Evolutionary conservation across 371 early-diverging fungal genomes (phyloP).

Genomic region (Batkoa obscura): DNA sequence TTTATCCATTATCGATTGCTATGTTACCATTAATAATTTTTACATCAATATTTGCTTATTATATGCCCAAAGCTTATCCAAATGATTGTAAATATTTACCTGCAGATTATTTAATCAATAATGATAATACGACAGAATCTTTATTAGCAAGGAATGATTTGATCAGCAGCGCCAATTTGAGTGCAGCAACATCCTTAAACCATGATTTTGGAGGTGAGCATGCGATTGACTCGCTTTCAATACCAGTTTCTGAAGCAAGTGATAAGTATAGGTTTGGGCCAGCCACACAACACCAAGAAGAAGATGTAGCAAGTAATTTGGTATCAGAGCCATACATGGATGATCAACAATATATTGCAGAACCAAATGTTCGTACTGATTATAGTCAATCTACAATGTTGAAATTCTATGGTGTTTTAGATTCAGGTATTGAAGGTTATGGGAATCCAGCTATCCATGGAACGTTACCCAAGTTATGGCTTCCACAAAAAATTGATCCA

Average conservation of each 20-base stretch:
- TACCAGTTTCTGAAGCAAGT: neutral
- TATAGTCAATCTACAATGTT: slow-evolving; percentile 58
- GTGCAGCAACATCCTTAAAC: neutral
- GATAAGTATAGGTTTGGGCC: neutral
- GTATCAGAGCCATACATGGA: slow-evolving; percentile 14
- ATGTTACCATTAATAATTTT: slow-evolving; percentile 26
- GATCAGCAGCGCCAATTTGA: neutral
- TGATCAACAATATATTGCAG: slow-evolving; percentile 49
- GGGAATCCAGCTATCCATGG: slow-evolving; percentile 50
- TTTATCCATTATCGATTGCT: slow-evolving; percentile 21
- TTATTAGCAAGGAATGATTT: neutral
- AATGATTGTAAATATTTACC: slow-evolving; percentile 23
- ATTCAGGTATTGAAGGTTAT: slow-evolving; percentile 51
- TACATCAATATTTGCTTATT: slow-evolving; percentile 24
- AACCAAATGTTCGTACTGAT: slow-evolving; percentile 30
- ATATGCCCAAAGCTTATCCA: slow-evolving; percentile 28
- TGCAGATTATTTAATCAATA: slow-evolving; percentile 8
- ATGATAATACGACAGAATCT: neutral
- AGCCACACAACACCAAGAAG: neutral
- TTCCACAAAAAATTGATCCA: slow-evolving; percentile 20
- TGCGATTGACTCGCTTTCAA: no score
- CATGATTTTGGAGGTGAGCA: neutral
- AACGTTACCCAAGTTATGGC: slow-evolving; percentile 52
- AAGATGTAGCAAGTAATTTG: neutral
- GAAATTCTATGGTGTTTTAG: slow-evolving; percentile 41